Evolutionary conservation across 73 alveolate genomes (phyloP).

Genomic region (Symbiodinium pilosum): DNA sequence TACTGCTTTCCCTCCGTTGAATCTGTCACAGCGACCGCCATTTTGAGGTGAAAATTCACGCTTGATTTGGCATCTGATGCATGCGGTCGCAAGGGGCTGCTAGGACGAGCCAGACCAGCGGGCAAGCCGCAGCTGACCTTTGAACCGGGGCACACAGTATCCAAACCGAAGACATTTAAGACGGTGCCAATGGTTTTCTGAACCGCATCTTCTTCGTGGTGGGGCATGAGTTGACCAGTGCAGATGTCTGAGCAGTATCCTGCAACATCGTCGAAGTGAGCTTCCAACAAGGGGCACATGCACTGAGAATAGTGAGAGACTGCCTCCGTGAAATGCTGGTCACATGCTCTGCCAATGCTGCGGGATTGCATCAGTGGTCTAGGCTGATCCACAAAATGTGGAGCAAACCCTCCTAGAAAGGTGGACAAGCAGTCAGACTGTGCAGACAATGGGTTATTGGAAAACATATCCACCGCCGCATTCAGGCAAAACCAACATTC

Average conservation of each 20-base stretch:
- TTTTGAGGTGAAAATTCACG: neutral
- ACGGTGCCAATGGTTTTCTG: neutral
- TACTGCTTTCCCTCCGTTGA: neutral
- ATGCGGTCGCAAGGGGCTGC: too few relatives aligned
- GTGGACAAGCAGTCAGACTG: neutral
- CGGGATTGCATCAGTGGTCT: too few relatives aligned
- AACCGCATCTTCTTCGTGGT: neutral
- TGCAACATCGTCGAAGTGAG: slow-evolving; percentile 9
- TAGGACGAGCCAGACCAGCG: neutral
- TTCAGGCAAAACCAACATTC: slow-evolving; percentile 5
- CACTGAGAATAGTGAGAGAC: neutral
- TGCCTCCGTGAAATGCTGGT: neutral
- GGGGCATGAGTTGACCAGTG: neutral
- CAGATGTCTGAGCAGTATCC: neutral
- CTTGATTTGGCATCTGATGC: too few relatives aligned
- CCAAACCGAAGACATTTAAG: neutral
- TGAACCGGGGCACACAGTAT: neutral
- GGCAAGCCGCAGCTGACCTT: neutral
- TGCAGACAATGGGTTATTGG: neutral
- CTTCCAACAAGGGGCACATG: neutral
- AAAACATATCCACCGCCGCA: neutral
- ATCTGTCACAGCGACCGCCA: neutral
- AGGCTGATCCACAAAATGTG: neutral
- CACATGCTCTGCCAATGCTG: neutral
- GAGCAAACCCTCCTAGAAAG: neutral